Evolutionary conservation across 2,329 filamentous ascomycete genomes (phyloP).

Genomic region (Ascochyta fabae): DNA sequence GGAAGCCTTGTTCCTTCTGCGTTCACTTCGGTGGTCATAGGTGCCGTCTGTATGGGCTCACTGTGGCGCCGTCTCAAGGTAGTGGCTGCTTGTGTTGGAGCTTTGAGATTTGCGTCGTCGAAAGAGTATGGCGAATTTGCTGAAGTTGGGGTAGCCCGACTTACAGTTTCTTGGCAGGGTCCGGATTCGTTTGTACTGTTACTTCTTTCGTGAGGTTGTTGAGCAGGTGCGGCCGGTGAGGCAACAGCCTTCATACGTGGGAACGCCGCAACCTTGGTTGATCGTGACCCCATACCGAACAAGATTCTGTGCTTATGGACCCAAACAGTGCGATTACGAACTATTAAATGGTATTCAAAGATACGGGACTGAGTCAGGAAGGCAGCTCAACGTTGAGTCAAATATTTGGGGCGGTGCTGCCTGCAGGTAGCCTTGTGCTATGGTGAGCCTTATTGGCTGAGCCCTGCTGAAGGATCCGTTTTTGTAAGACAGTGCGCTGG

Average conservation of each 20-base stretch:
- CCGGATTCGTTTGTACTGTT: constrained; percentile 16
- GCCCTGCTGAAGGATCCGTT: constrained; percentile 2
- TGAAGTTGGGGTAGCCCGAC: neutral
- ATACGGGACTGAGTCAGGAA: constrained; percentile 26
- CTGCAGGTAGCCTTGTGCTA: constrained; percentile 36
- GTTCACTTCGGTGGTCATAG: neutral
- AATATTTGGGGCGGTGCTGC: constrained; percentile 31
- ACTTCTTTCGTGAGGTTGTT: constrained; percentile 15
- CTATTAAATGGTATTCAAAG: constrained; percentile 10
- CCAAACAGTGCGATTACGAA: neutral
- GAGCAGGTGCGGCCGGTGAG: constrained; percentile 17
- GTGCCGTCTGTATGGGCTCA: constrained; percentile 9
- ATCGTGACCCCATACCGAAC: constrained; percentile 36
- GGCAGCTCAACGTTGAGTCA: constrained; percentile 28
- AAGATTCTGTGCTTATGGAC: neutral
- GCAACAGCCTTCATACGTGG: constrained; percentile 26
- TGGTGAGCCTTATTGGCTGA: constrained; percentile 26
- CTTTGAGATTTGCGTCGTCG: constrained; percentile 20
- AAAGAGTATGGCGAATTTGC: neutral
- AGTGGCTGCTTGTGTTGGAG: neutral
- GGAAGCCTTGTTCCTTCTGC: constrained; percentile 2
- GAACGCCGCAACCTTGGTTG: constrained; percentile 31
- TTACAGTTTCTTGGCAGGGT: constrained; percentile 18
- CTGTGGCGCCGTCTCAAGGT: constrained; percentile 22
- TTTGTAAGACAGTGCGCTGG: neutral